Conservation (phyloP, 331 rosid species). For the Malus hybrid region DNA sequence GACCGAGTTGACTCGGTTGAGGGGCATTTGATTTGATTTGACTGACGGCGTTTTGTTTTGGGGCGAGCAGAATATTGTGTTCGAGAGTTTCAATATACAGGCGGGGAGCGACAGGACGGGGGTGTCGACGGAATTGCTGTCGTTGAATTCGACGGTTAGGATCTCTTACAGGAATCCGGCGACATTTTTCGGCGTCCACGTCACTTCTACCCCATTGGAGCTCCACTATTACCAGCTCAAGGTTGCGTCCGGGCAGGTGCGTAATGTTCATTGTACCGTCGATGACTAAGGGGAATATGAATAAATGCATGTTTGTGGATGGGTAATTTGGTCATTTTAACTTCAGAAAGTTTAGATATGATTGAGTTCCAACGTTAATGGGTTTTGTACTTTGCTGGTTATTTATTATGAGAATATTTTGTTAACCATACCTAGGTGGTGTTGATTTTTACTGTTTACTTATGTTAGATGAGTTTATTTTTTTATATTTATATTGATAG, state of each 20-base stretch:
- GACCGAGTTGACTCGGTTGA: neutral
- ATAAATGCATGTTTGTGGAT: neutral
- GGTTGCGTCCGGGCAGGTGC: conserved; percentile 73
- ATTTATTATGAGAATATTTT: neutral
- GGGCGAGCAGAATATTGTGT: conserved; percentile 51
- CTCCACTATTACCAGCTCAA: conserved; percentile 61
- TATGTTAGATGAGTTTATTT: too few species aligned
- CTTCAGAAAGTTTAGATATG: neutral
- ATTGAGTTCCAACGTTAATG: neutral
- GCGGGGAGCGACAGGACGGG: conserved; percentile 74
- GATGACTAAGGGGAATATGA: neutral
- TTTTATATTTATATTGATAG: too few species aligned
- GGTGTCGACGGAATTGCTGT: conserved; percentile 72
- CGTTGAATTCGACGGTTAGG: conserved; percentile 85
- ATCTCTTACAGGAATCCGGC: conserved; percentile 61
- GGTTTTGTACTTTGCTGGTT: neutral
- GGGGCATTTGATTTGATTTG: neutral
- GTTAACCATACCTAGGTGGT: too few species aligned
- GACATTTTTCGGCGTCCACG: conserved; percentile 89
- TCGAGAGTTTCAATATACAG: conserved; percentile 61
- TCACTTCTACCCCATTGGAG: conserved; percentile 57
- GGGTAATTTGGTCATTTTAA: conserved; percentile 6
- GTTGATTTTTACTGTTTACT: too few species aligned
- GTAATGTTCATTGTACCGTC: neutral
- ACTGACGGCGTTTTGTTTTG: neutral